Base-by-base conservation (phyloP, 208 protist genomes). In the Strigomonas culicis region DNA sequence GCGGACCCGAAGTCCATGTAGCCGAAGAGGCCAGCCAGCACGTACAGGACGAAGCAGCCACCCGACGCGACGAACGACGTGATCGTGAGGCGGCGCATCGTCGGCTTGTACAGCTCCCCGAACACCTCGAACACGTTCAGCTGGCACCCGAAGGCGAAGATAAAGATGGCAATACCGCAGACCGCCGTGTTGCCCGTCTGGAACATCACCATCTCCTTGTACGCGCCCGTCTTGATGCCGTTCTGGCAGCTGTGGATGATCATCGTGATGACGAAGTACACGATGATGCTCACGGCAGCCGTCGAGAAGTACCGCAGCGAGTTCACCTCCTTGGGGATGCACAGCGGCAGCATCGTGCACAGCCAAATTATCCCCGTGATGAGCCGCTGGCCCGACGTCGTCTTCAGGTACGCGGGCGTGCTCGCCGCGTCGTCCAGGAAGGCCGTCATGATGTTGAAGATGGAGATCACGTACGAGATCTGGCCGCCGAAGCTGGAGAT, bases 401-500 rank as follows among this genome's bases (percentile, higher is more conserved):
- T 66, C 39, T 58, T 66, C 21, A 83, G 28, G 57, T 84, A 93
- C 17, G 66, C 50, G 28, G 69, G 66, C 25, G 70, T 74, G 27
- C 76, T 66, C 39, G 70, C 75, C 8, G 69, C 63, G 46, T 72
- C 67, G 50, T 80, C 75, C 34, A 76, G 73, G 17, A 77, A 78
- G 52, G 71, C 74, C 25, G 70, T 61, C 21, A 88, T 63, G 59
- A 93, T 66, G 46, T 89, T 75, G 53, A 84, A 76, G 32, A 84
- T 79, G 47, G 84, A 83, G 63, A 93, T 92, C 60, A 95, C 82
- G 71, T 95, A 95, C 11, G 75, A 77, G 34, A 95, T 83, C 44
- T 80, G 84, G 13, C 79, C 80, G 56, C 90, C 90, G 58, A 92
- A 95, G 71, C 84, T 91, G 66, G 93, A 92, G 62, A 92, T 74